phyloP scores from a whole-genome alignment of 805 yeast genomes.

The Monosporozyma yasuniensis region DNA sequence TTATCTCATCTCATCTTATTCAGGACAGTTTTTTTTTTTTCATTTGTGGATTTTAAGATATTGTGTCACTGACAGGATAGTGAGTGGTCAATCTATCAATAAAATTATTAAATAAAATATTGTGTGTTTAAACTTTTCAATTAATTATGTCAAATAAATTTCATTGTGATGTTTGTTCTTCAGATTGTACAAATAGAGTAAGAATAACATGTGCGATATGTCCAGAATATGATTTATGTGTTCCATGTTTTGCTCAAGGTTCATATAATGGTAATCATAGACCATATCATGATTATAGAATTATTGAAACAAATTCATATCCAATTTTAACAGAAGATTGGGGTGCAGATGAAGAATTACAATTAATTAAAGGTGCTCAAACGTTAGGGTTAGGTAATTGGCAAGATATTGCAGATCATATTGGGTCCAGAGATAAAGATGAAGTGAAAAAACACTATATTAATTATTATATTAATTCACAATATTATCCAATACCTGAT shows the following conservation, averaged over 20 bases:
- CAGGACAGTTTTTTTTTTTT: no score
- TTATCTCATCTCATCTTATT: no score
- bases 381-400: conserved; percentile 90
- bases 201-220: conserved; percentile 89
- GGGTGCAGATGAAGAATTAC: conserved; percentile 97
- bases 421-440: conserved; percentile 84
- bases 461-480: conserved; percentile 57
- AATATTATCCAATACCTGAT: conserved; percentile 81
- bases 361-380: conserved; percentile 85
- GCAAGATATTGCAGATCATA: conserved; percentile 96
- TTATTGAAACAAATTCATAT: conserved; percentile 88
- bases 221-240: conserved; percentile 92
- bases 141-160: conserved; percentile 40
- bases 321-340: conserved; percentile 85
- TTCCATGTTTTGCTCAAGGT: conserved; percentile 91
- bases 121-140: background rate
- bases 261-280: conserved; percentile 72
- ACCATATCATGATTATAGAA: conserved; percentile 88
- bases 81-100: no score
- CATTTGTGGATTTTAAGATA: no score
- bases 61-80: no score
- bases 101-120: background rate
- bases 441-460: conserved; percentile 84
- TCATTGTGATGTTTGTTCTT: conserved; percentile 94
- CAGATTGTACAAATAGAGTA: conserved; percentile 89